Base-by-base conservation (phyloP, 495 filamentous ascomycete genomes). In the Tetracladium setigerum region DNA sequence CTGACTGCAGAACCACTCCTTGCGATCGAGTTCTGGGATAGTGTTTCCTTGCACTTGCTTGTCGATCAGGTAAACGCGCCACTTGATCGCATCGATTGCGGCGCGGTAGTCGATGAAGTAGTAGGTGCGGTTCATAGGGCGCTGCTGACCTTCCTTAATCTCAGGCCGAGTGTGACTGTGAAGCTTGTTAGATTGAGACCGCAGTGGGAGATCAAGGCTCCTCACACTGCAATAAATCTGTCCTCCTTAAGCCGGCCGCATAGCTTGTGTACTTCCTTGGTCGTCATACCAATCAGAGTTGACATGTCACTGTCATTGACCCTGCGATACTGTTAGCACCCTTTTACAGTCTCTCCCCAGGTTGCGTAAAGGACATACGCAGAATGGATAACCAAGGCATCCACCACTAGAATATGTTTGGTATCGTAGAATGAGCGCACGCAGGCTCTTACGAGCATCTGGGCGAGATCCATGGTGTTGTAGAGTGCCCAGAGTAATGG, bases 101-200 rank as follows among this genome's bases (percentile, higher is more conserved):
- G 85, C 86, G 44, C 91, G 88, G 56, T 92, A 89, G 59, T 95
- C 88, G 67, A 99, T 87, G 67, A 86, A 99, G 67, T 94, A 99
- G 70, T 95, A 96, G 42, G 90, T 95, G 36, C 86, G 79, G 58
- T 82, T 86, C 36, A 84, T 78, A 2, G 88, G 84, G 10, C 88
- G 84, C 49, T 85, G 82, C 36, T 87, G 84, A 27, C 87, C 87
- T 50, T 87, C 84, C 38, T 80, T 81, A 41, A 81, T 68, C 58
- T 96, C 90, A 30, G 79, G 76, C 12, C 90, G 83, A n/a, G 80
- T 80, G 61, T 86, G 84, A 38, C 84, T 87, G 59, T 53, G 38
- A 8, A 36, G 13, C 34, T 36, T 16, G 11, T 46, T 17, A 30
- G 14, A 36, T 22, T 15, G 7, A 38, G 0, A 10, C 30, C 7